phyloP scores from a whole-genome alignment of 495 filamentous ascomycete species.

The Tricharina praecox region DNA sequence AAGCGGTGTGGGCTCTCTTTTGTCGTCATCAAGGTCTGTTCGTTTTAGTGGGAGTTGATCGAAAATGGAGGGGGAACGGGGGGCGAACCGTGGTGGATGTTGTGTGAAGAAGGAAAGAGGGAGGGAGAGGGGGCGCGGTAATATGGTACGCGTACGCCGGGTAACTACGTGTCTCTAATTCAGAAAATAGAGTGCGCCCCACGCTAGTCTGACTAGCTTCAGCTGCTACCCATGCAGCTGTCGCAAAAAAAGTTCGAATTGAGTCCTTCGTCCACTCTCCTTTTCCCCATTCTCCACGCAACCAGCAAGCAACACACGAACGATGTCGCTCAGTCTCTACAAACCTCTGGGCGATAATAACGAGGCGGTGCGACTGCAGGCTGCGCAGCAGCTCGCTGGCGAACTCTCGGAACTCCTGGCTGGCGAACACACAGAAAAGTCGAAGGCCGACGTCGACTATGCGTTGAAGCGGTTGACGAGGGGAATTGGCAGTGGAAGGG shows the following conservation, averaged over 20 bases:
- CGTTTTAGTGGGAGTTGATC: background rate
- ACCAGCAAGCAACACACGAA: background rate
- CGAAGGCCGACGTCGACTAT: constrained; percentile 22
- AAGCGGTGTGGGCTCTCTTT: constrained; percentile 6
- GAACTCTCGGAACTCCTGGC: constrained; percentile 26
- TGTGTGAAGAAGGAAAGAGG: background rate
- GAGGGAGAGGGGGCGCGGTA: background rate
- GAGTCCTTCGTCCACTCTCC: too few species aligned
- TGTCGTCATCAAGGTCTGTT: constrained; percentile 5
- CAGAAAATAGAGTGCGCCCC: background rate
- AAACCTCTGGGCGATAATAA: constrained; percentile 30
- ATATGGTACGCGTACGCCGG: background rate
- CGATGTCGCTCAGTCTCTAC: constrained; percentile 25
- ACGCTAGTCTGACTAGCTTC: background rate
- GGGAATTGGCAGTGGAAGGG: constrained; percentile 75
- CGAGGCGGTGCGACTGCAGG: constrained; percentile 27
- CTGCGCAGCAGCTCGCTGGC: constrained; percentile 29
- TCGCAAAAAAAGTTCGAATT: background rate
- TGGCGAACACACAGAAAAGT: constrained; percentile 22
- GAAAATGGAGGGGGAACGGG: background rate
- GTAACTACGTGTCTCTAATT: background rate
- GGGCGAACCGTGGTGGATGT: background rate
- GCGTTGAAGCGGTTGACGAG: constrained; percentile 52
- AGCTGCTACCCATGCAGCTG: background rate
- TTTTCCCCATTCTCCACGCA: background rate